phyloP scores from a whole-genome alignment of 176 grass and related monocot genomes.

The Carex myosuroides region DNA sequence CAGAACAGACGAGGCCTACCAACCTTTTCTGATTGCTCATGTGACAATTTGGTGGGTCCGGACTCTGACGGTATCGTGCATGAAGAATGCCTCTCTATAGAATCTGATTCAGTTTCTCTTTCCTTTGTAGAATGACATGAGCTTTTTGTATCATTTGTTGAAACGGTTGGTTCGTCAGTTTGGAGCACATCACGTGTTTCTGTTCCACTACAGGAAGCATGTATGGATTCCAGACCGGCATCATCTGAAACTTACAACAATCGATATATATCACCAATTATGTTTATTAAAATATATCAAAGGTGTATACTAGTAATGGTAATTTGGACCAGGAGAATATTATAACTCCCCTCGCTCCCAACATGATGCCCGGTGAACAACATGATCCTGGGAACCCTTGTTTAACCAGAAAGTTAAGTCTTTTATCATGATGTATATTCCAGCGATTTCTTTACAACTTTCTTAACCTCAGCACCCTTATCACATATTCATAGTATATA shows the following conservation, averaged over 20 bases:
- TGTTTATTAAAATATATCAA: neutral
- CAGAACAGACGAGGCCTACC: slow-evolving; percentile 81
- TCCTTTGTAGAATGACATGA: neutral
- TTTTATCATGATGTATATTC: neutral
- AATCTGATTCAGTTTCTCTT: neutral
- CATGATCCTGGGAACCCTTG: neutral
- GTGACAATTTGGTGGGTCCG: neutral
- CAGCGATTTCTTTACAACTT: neutral
- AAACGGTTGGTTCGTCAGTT: neutral
- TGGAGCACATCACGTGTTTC: slow-evolving; percentile 1
- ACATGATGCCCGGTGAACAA: neutral
- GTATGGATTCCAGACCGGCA: neutral
- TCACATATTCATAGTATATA: neutral
- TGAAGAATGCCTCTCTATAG: slow-evolving; percentile 13
- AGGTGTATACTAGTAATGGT: neutral
- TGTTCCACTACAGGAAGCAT: neutral
- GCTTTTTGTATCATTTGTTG: neutral
- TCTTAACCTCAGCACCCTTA: neutral
- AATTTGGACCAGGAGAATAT: neutral
- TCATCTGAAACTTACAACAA: slow-evolving; percentile 7
- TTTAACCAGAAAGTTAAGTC: neutral
- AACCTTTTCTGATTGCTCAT: slow-evolving; percentile 31
- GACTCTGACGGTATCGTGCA: neutral
- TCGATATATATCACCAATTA: neutral
- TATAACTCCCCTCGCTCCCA: neutral